Evolutionary conservation across 2,329 filamentous ascomycete genomes (phyloP), one percentile per base, ranked within the genome.

Genomic region (Ophiocordyceps sinensis): DNA sequence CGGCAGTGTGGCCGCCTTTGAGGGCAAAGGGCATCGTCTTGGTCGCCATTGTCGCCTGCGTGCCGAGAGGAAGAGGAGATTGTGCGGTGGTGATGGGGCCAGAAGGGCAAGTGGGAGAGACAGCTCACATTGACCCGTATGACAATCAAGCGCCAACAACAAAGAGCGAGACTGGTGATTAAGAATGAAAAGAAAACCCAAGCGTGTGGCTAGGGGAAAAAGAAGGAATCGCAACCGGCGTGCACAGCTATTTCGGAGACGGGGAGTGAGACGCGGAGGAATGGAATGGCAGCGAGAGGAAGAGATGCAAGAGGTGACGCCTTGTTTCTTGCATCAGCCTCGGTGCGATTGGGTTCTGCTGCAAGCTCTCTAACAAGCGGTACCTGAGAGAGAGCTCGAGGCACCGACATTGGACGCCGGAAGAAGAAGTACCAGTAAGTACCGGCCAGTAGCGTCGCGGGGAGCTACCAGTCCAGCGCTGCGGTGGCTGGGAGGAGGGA

Each of bases 1-100:
- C 89, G 5, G 89, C 83, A 23, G 88, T 86, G 65, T 95, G 88
- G 55, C 77, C 75, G 51, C 70, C 71, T 57, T 73, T 75, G 54
- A 78, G 63, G 41, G 71, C 61, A 53, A 75, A 71, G 43, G 62
- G 42, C 60, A 75, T 78, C 43, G 65, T 52, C 54, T 71, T 75
- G 51, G 66, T 52, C 44, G 71, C 57, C 71, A 78, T 75, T 47
- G 50, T 60, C 28, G 47, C 45, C 43, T 43, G 30, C 28, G 38
- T 28, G 32, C 32, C 35, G 35, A 8, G 17, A 17, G 23, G 11
- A 30, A 15, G 11, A 14, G 19, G 28, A 15, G 19, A 15, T 21
- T 8, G 14, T 7, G 29, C 23, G 32, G 2, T 29, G 23, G 39
- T 10, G 32, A 10, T 26, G 39, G 32, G 15, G 39, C 19, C 39